phyloP scores from a whole-genome alignment of 2,329 filamentous ascomycete genomes.

The Neobulgaria alba region DNA sequence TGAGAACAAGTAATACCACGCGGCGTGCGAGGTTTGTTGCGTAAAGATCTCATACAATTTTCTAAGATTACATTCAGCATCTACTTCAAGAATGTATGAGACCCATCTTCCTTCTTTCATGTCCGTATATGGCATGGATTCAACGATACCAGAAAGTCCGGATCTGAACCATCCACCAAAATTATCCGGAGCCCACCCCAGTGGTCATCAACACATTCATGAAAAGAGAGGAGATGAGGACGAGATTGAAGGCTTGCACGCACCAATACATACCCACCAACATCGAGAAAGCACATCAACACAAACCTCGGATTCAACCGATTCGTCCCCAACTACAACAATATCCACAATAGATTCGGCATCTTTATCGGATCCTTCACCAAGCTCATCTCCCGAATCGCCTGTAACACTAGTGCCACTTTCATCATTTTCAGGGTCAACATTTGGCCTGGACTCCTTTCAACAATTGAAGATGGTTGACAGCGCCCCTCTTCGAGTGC shows the following conservation, averaged over 20 bases:
- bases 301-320: constrained; percentile 72
- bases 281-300: constrained; percentile 73
- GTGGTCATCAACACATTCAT: background rate
- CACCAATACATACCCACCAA: constrained; percentile 42
- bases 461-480: constrained; percentile 30
- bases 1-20: too few relatives aligned
- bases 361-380: constrained; percentile 80
- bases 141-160: constrained; percentile 23
- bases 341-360: constrained; percentile 89
- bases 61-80: constrained; percentile 52
- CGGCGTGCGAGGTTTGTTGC: too few relatives aligned
- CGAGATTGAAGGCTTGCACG: constrained; percentile 13
- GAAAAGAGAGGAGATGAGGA: constrained; percentile 1
- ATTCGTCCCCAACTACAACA: constrained; percentile 92
- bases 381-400: constrained; percentile 87
- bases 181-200: constrained; percentile 15
- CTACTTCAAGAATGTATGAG: constrained; percentile 53
- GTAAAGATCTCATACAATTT: too few relatives aligned
- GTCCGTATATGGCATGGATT: constrained; percentile 63
- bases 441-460: constrained; percentile 35
- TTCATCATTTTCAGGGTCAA: constrained; percentile 56
- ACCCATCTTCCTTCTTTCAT: constrained; percentile 69
- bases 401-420: constrained; percentile 66
- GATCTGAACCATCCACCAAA: constrained; percentile 16
- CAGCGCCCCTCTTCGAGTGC: constrained; percentile 35